Conservation (phyloP, 2,329 filamentous ascomycete species). For the Myriosclerotinia duriaeana region DNA sequence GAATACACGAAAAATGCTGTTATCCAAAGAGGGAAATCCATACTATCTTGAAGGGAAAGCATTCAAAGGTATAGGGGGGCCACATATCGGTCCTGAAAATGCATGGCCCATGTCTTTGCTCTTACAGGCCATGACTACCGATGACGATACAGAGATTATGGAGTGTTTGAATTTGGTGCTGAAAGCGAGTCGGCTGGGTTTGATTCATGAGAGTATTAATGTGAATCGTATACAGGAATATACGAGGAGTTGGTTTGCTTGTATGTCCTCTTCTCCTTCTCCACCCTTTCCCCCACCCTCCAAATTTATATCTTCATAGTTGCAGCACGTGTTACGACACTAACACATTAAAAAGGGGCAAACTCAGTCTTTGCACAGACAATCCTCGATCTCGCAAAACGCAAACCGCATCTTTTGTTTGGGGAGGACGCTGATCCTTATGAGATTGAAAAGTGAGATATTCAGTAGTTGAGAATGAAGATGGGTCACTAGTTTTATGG, state of each 20-base stretch:
- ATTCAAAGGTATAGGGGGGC: constrained; percentile 82
- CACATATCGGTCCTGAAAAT: constrained; percentile 77
- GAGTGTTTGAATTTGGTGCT: constrained; percentile 73
- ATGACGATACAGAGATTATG: constrained; percentile 79
- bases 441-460: constrained; percentile 39
- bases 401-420: constrained; percentile 88
- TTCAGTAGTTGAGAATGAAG: not conserved
- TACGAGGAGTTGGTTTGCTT: constrained; percentile 91
- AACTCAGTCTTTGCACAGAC: constrained; percentile 95
- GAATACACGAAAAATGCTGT: constrained; percentile 76
- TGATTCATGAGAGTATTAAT: constrained; percentile 90
- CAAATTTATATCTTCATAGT: not conserved
- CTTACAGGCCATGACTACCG: constrained; percentile 84
- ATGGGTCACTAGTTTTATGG: not conserved
- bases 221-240: constrained; percentile 69
- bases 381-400: constrained; percentile 81
- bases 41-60: constrained; percentile 77
- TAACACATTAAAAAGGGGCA: constrained; percentile 56
- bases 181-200: constrained; percentile 69
- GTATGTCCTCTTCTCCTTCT: constrained; percentile 41
- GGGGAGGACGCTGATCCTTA: constrained; percentile 62
- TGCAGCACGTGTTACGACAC: not conserved
- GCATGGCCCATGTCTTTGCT: constrained; percentile 97
- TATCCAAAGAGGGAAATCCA: constrained; percentile 59
- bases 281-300: not conserved